Evolutionary conservation across 768 basidiomycete species (phyloP).

Genomic region (Lactarius trivialis): DNA sequence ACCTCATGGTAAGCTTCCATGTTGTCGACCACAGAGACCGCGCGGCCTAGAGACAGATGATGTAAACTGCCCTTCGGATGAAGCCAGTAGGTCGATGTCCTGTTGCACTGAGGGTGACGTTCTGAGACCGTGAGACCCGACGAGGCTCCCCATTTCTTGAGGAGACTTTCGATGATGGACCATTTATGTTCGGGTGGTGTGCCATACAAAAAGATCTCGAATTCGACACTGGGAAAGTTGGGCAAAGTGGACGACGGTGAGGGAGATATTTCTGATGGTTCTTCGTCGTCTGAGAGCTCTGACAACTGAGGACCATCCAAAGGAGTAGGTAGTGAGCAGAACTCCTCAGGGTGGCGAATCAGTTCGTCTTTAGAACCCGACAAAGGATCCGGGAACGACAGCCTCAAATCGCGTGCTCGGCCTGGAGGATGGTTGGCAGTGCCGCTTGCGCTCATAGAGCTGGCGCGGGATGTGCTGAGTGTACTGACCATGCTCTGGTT

Average conservation of each 20-base stretch:
- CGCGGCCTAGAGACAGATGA: conserved; percentile 28
- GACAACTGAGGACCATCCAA: conserved; percentile 25
- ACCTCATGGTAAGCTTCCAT: conserved; percentile 34
- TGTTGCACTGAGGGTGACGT: conserved; percentile 23
- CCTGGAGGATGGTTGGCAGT: conserved; percentile 40
- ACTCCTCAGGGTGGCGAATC: conserved; percentile 51
- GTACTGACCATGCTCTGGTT: conserved; percentile 83
- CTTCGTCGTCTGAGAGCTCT: conserved; percentile 24
- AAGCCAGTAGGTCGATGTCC: conserved; percentile 25
- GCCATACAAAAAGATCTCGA: conserved; percentile 67
- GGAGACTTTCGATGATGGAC: conserved; percentile 51
- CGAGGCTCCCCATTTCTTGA: conserved; percentile 47
- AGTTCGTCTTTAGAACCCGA: conserved; percentile 60
- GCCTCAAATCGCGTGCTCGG: conserved; percentile 64
- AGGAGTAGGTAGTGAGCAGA: conserved; percentile 34
- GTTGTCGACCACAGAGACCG: conserved; percentile 37
- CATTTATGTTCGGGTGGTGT: conserved; percentile 51
- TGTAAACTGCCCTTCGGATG: conserved; percentile 27
- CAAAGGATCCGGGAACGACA: conserved; percentile 81
- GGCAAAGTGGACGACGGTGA: conserved; percentile 18
- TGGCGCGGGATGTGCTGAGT: conserved; percentile 65
- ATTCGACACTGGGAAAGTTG: conserved; percentile 33
- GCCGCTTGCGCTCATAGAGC: conserved; percentile 39
- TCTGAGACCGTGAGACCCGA: conserved; percentile 26
- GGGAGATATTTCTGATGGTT: conserved; percentile 3